Conservation (phyloP, 768 basidiomycete species). For the Lactarius sp. region DNA sequence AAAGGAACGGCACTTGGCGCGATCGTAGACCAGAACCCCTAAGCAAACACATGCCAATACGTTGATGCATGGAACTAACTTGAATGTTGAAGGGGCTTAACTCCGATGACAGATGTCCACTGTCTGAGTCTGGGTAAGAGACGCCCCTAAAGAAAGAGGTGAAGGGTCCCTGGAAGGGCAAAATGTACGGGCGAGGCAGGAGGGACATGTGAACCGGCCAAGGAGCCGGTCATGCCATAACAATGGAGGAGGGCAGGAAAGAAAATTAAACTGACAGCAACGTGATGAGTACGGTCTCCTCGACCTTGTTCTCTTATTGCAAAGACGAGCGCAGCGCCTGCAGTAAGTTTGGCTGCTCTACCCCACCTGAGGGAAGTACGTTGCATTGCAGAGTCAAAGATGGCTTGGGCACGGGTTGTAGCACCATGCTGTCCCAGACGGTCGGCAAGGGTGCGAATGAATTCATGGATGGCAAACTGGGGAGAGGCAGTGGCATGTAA, state of each 20-base stretch:
- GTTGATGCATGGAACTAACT: neutral
- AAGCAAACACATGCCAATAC: too few relatives aligned
- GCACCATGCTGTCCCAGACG: conserved; percentile 57
- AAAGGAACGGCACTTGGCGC: too few relatives aligned
- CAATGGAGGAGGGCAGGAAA: neutral
- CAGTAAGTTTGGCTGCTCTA: conserved; percentile 59
- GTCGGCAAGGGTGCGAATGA: conserved; percentile 55
- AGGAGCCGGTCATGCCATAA: neutral
- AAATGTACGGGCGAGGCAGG: neutral
- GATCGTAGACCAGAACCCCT: too few relatives aligned
- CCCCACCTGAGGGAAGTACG: conserved; percentile 65
- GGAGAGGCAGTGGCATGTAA: neutral
- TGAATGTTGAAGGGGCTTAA: neutral
- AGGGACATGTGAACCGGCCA: neutral
- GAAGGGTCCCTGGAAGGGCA: neutral
- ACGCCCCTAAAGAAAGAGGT: neutral
- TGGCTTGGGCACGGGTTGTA: conserved; percentile 56
- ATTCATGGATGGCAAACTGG: conserved; percentile 59
- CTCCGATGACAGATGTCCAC: neutral
- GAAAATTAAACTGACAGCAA: conserved; percentile 44
- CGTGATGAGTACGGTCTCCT: conserved; percentile 61
- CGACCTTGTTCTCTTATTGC: conserved; percentile 67
- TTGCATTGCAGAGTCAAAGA: conserved; percentile 67
- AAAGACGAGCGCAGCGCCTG: conserved; percentile 64
- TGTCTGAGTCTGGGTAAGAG: neutral